Conservation (phyloP, 139 green algal genomes). For the Chlamydomonas asymmetrica region DNA sequence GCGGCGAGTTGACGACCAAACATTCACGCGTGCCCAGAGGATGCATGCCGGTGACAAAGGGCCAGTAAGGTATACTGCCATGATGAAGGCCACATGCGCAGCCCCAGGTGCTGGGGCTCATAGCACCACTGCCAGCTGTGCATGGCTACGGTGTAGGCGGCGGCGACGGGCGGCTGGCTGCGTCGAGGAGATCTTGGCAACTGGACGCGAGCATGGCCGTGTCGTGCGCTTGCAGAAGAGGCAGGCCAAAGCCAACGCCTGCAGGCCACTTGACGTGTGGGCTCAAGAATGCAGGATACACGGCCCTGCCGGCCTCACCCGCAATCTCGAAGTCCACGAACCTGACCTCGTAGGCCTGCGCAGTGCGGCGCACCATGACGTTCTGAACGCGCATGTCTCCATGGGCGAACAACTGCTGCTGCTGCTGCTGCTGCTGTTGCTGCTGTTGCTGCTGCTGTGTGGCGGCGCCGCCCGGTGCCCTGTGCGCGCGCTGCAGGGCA, state of each 20-base stretch:
- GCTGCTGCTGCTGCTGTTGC: too few species aligned
- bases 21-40: too few species aligned
- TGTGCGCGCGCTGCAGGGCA: not conserved
- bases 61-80: too few species aligned
- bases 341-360: not conserved
- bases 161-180: too few species aligned
- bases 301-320: conserved; percentile 6
- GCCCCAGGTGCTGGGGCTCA: too few species aligned
- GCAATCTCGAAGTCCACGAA: conserved; percentile 37
- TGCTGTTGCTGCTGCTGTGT: too few species aligned
- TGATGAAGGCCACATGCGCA: too few species aligned
- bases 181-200: too few species aligned
- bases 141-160: too few species aligned
- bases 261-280: conserved; percentile 11
- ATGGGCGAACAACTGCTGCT: not conserved
- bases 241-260: conserved; percentile 2
- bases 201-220: not conserved
- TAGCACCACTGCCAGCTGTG: too few species aligned
- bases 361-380: not conserved
- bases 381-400: conserved; percentile 1
- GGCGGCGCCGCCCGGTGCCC: not conserved
- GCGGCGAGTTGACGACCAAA: too few species aligned
- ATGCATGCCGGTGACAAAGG: too few species aligned
- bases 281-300: conserved; percentile 24
- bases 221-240: conserved; percentile 14